Conservation (phyloP, 1,284 basidiomycete species). For the Quambalaria eucalypti region DNA sequence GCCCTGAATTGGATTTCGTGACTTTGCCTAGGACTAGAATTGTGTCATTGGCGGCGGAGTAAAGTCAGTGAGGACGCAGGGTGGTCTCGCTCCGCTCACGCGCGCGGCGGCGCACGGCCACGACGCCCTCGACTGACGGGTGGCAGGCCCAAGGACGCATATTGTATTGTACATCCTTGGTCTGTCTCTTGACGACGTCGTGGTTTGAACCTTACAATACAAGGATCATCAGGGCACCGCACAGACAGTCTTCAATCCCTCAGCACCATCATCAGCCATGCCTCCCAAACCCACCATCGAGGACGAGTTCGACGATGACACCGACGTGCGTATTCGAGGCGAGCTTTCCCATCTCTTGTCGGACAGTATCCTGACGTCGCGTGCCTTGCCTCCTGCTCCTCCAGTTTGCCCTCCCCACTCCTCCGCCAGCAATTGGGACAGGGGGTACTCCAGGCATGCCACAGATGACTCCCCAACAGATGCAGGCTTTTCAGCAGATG, state of each 20-base stretch:
- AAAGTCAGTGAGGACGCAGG: too few species aligned
- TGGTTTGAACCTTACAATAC: too few species aligned
- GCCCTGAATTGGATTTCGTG: too few species aligned
- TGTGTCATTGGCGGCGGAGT: too few species aligned
- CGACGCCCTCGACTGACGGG: too few species aligned
- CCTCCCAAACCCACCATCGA: constrained; percentile 9
- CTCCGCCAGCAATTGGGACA: constrained; percentile 17
- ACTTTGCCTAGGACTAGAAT: too few species aligned
- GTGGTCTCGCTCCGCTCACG: too few species aligned
- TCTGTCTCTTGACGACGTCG: too few species aligned
- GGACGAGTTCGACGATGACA: constrained; percentile 46
- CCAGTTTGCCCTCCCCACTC: constrained; percentile 30
- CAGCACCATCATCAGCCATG: background rate
- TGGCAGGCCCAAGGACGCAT: too few species aligned
- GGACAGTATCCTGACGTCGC: background rate
- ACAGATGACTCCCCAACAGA: constrained; percentile 14
- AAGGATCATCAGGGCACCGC: background rate
- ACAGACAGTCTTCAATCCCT: background rate
- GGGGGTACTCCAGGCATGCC: constrained; percentile 7
- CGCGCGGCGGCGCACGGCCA: too few species aligned
- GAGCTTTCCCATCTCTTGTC: background rate
- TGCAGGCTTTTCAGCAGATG: constrained; percentile 35
- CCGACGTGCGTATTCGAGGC: constrained; percentile 27
- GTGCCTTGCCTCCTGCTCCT: background rate
- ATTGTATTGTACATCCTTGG: too few species aligned